A percentile compares a stretch with the other conserved stretches of the same genome.
phyloP scores from a whole-genome alignment of 2,329 filamentous ascomycete species.

The Penicillium sp. region DNA sequence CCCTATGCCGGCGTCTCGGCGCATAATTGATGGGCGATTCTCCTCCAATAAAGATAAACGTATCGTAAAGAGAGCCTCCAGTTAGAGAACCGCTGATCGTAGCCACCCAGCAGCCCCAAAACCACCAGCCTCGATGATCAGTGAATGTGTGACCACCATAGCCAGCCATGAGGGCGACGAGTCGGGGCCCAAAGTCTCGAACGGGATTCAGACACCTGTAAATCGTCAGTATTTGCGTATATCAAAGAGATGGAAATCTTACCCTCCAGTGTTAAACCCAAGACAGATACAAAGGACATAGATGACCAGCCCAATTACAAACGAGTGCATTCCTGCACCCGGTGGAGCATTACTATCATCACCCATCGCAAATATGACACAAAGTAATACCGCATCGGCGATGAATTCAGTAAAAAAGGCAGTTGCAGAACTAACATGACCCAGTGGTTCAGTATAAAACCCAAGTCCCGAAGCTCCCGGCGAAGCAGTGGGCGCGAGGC shows the following conservation, averaged over 20 bases:
- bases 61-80: constrained; percentile 36
- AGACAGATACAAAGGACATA: constrained; percentile 20
- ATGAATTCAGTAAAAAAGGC: constrained; percentile 43
- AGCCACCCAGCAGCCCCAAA: constrained; percentile 37
- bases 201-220: constrained; percentile 36
- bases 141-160: constrained; percentile 31
- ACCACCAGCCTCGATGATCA: constrained; percentile 32
- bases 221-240: constrained; percentile 4
- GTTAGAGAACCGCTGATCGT: constrained; percentile 33
- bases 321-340: constrained; percentile 43
- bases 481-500: not conserved
- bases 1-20: constrained; percentile 39
- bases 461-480: not conserved
- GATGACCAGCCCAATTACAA: constrained; percentile 22
- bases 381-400: constrained; percentile 31
- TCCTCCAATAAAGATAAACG: constrained; percentile 39
- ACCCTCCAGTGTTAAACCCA: constrained; percentile 39
- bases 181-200: constrained; percentile 36
- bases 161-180: constrained; percentile 33
- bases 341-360: constrained; percentile 47
- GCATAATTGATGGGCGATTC: constrained; percentile 45
- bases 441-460: constrained; percentile 4
- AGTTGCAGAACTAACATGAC: constrained; percentile 6
- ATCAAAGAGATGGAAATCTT: not conserved
- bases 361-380: constrained; percentile 37